A percentile compares a stretch with the other conserved stretches of the same genome.
Evolutionary conservation across 2,329 filamentous ascomycete genomes (phyloP).

Genomic region (Neoarthrinium moseri): DNA sequence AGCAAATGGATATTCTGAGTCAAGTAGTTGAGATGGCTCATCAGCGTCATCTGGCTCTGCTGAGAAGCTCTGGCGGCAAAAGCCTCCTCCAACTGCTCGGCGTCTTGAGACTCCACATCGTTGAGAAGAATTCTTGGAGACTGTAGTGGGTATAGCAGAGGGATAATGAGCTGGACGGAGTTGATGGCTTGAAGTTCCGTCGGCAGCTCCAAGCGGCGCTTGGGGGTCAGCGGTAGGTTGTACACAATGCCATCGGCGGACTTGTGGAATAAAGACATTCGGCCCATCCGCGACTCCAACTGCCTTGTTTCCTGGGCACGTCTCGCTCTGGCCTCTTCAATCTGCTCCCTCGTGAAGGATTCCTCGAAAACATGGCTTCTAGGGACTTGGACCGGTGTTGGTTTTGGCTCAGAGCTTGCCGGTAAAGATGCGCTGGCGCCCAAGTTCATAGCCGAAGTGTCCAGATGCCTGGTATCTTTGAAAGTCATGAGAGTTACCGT

Average conservation of each 20-base stretch:
- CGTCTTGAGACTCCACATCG: constrained; percentile 59
- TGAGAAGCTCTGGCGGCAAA: constrained; percentile 60
- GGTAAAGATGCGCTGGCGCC: constrained; percentile 12
- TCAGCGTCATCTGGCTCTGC: constrained; percentile 61
- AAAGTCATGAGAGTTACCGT: constrained; percentile 68
- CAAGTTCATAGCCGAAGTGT: constrained; percentile 18
- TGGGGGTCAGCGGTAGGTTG: constrained; percentile 68
- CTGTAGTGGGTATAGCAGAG: constrained; percentile 70
- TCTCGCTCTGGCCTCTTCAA: constrained; percentile 58
- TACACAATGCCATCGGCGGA: constrained; percentile 69
- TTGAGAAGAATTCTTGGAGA: constrained; percentile 64
- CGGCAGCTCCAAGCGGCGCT: constrained; percentile 60
- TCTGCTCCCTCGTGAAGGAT: constrained; percentile 58
- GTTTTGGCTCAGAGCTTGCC: no score
- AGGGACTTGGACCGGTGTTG: constrained; percentile 11
- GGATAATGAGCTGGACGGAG: constrained; percentile 67
- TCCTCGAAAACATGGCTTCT: constrained; percentile 40
- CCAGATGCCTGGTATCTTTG: constrained; percentile 53
- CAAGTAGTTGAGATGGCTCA: constrained; percentile 74
- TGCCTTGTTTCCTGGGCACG: constrained; percentile 68
- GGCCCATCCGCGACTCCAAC: constrained; percentile 72
- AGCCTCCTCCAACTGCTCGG: constrained; percentile 61
- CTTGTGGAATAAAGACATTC: constrained; percentile 65
- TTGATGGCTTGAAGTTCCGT: constrained; percentile 58
- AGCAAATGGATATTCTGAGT: constrained; percentile 68